Evolutionary conservation across 306 rosid genomes (phyloP).

Genomic region (Lathyrus tuberosus): DNA sequence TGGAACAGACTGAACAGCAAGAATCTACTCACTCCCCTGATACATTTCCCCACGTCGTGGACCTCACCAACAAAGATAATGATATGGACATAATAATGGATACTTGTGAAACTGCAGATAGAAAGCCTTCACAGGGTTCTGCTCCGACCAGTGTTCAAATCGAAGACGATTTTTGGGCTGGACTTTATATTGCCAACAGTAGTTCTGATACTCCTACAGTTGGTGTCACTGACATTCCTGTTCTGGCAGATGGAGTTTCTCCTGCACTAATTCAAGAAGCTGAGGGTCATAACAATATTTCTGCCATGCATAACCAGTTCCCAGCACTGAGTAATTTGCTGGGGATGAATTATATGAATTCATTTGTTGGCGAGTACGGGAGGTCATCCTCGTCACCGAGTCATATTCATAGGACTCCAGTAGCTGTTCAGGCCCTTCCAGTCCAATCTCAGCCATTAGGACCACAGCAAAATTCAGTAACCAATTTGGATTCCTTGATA

Average conservation of each 20-base stretch:
- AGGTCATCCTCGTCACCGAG: slow-evolving; percentile 45
- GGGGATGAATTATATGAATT: slow-evolving; percentile 37
- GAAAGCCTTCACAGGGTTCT: slow-evolving; percentile 53
- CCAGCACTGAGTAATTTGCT: slow-evolving; percentile 46
- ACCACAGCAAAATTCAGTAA: slow-evolving; percentile 53
- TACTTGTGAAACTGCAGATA: slow-evolving; percentile 52
- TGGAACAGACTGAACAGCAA: slow-evolving; percentile 50
- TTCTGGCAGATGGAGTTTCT: slow-evolving; percentile 48
- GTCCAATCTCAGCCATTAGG: slow-evolving; percentile 52
- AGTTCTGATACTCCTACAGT: slow-evolving; percentile 45
- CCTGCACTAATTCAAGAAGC: slow-evolving; percentile 55
- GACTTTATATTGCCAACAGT: slow-evolving; percentile 32
- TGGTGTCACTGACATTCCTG: slow-evolving; percentile 42
- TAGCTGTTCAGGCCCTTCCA: slow-evolving; percentile 89
- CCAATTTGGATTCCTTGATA: slow-evolving; percentile 46
- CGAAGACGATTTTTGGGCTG: slow-evolving; percentile 58
- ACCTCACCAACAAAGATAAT: slow-evolving; percentile 70
- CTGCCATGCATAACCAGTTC: slow-evolving; percentile 46
- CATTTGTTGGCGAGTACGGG: slow-evolving; percentile 56
- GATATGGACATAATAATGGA: slow-evolving; percentile 49
- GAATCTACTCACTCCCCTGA: slow-evolving; percentile 41
- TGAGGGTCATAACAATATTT: slow-evolving; percentile 46
- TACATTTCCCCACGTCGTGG: slow-evolving; percentile 48
- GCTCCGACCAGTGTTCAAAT: slow-evolving; percentile 36
- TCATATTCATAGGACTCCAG: slow-evolving; percentile 54